Base-by-base conservation (phyloP, 2,329 filamentous ascomycete species). In the Colletotrichum sp. region DNA sequence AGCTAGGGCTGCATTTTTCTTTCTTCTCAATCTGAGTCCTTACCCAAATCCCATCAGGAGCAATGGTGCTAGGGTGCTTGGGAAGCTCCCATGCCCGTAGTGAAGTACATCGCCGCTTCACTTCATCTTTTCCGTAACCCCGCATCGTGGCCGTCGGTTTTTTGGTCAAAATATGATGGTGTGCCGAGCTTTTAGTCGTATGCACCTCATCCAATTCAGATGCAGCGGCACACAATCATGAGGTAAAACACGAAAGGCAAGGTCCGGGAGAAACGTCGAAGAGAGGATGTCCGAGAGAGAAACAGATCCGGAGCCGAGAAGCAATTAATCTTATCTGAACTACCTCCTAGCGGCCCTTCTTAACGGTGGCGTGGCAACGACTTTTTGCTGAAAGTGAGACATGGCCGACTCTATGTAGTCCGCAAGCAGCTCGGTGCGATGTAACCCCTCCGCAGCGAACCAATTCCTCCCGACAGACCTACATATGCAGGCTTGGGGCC, bases 51-150 rank as follows among this genome's bases (percentile, higher is more conserved):
- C 88, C 79, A 16, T 84, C 82, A 3, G 87, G 87, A 16, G 88
- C 88, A 44, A 89, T 81, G 10, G 87, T 84, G 9, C 86, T 86
- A 7, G 85, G 84, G 79, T 88, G 86, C 81, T 88, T 89, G 9
- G 86, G 87, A 36, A 89, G 81, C 75, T 88, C 82, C 88, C 88
- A 89, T 67, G 86, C 83, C 30, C 82, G 82, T 18, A 86, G 52
- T 26, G 85, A 84, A 6, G 86, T 88, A 68, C 81, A 83, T 77
- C 86, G 82, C 71, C 81, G 81, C 77, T 82, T 86, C 72, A 88
- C 68, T 55, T 81, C 69, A 24, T 78, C 62, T 55, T 71, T 73
- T 9, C 77, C 77, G 22, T 71, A 77, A 59, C 72, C 78, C 74
- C 73, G 79, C 80, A 82, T 82, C 55, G 55, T 77, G 26, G 24